Evolutionary conservation across 331 rosid species (phyloP).

Genomic region (Quercus lobata): DNA sequence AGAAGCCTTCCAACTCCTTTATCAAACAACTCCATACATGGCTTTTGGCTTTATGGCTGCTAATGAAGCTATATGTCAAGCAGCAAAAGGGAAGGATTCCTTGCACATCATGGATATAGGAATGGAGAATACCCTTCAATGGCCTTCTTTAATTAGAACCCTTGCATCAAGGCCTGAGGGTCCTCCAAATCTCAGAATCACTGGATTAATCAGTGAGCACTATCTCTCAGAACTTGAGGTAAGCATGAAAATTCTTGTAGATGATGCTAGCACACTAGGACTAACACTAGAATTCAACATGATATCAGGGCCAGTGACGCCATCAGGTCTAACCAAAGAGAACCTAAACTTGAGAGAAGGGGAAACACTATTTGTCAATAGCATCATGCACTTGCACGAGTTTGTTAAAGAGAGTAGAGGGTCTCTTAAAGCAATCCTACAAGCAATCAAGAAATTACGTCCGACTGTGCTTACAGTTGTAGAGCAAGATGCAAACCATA

Average conservation of each 20-base stretch:
- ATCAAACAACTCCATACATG: constrained; percentile 73
- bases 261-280: constrained; percentile 57
- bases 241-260: constrained; percentile 45
- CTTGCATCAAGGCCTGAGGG: constrained; percentile 65
- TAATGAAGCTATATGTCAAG: constrained; percentile 67
- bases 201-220: constrained; percentile 35
- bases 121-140: constrained; percentile 67
- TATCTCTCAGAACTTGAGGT: constrained; percentile 25
- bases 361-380: constrained; percentile 53
- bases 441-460: constrained; percentile 59
- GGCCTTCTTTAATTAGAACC: constrained; percentile 70
- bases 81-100: constrained; percentile 49
- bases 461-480: constrained; percentile 52
- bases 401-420: constrained; percentile 70
- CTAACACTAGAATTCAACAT: constrained; percentile 39
- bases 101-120: constrained; percentile 70
- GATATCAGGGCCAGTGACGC: constrained; percentile 41
- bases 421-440: constrained; percentile 55
- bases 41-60: constrained; percentile 80
- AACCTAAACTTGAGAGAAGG: constrained; percentile 63
- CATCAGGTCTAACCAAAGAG: constrained; percentile 50
- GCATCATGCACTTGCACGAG: constrained; percentile 57
- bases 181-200: constrained; percentile 55
- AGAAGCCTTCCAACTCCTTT: constrained; percentile 67
- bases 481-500: constrained; percentile 82